Evolutionary conservation across 2,329 filamentous ascomycete genomes (phyloP).

Genomic region (Colletotrichum endophyticum): DNA sequence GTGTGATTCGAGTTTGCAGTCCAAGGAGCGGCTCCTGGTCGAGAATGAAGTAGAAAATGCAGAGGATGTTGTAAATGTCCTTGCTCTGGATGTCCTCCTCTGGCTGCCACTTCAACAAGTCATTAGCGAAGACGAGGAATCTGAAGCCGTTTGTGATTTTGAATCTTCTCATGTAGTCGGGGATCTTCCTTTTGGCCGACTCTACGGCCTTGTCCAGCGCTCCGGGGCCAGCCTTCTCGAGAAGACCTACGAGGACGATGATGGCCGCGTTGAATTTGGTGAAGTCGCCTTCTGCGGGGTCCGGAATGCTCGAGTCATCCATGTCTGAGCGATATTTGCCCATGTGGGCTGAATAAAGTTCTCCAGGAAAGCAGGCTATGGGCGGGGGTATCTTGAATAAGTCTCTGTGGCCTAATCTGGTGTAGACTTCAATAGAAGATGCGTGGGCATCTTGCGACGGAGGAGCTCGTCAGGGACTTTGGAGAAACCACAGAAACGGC

Average conservation of each 20-base stretch:
- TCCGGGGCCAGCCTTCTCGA: neutral
- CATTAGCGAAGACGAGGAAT: constrained; percentile 31
- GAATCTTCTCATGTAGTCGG: neutral
- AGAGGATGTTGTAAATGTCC: constrained; percentile 39
- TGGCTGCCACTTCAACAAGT: constrained; percentile 40
- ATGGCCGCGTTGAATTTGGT: neutral
- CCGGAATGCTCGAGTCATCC: neutral
- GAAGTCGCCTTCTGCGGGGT: neutral
- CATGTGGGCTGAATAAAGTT: neutral
- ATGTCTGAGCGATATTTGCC: neutral
- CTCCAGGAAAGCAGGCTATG: neutral
- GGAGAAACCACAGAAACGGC: neutral
- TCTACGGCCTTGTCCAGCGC: neutral
- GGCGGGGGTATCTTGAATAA: neutral
- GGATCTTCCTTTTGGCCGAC: neutral
- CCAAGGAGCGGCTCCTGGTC: constrained; percentile 32
- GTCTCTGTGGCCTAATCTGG: neutral
- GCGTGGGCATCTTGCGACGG: neutral
- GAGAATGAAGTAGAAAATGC: constrained; percentile 45
- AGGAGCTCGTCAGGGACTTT: neutral
- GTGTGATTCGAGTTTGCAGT: constrained; percentile 27
- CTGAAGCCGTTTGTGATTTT: neutral
- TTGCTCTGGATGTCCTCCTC: constrained; percentile 35
- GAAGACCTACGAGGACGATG: neutral
- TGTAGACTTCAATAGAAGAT: neutral